Conservation (phyloP, 202 grass and related monocot species). For the Eragrostis tef region DNA sequence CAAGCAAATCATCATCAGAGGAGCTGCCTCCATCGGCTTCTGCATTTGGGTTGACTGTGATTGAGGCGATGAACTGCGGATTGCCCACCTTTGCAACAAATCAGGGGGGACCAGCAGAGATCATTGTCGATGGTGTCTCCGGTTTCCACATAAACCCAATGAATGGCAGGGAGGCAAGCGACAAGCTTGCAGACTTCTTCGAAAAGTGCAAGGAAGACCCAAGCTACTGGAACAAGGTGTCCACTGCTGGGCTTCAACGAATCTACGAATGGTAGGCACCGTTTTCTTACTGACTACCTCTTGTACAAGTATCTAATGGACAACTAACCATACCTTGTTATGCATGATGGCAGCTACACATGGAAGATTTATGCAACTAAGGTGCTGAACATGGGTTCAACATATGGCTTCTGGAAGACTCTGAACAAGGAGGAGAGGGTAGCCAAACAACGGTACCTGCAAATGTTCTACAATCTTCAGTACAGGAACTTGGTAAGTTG, state of each 20-base stretch:
- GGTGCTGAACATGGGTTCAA: conserved; percentile 85
- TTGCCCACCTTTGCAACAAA: conserved; percentile 84
- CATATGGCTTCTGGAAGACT: conserved; percentile 78
- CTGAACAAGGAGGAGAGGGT: conserved; percentile 72
- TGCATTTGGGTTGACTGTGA: conserved; percentile 93
- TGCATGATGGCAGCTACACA: conserved; percentile 66
- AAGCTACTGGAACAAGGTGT: conserved; percentile 87
- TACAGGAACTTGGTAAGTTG: conserved; percentile 76
- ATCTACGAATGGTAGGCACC: conserved; percentile 78
- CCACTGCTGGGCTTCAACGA: conserved; percentile 80
- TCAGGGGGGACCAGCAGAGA: conserved; percentile 87
- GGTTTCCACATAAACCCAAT: conserved; percentile 91
- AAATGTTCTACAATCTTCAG: conserved; percentile 89
- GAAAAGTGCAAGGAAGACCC: conserved; percentile 78
- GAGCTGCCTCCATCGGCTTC: no score
- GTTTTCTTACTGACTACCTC: not conserved
- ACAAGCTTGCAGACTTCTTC: conserved; percentile 89
- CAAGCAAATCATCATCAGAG: no score
- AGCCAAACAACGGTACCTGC: conserved; percentile 72
- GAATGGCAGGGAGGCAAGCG: conserved; percentile 66
- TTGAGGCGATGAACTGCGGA: conserved; percentile 97
- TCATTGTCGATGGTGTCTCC: conserved; percentile 83
- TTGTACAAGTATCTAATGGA: not conserved
- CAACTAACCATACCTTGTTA: not conserved
- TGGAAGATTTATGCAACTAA: conserved; percentile 95